phyloP scores from a whole-genome alignment of 371 early-diverging fungal species.

The Fennellomyces sp. region DNA sequence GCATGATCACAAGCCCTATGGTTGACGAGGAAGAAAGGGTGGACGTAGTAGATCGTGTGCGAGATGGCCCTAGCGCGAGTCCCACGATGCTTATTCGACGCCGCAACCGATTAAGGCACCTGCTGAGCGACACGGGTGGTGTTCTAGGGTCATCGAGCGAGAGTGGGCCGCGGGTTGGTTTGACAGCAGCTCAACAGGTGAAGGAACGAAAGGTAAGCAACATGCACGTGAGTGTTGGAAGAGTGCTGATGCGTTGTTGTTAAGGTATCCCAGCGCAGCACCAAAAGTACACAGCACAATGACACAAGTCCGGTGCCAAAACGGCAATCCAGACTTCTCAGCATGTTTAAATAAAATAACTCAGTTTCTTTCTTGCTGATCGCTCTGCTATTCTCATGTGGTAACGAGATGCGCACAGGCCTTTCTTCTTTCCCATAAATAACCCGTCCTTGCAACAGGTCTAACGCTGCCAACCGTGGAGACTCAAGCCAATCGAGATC shows the following conservation, averaged over 20 bases:
- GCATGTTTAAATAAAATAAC: neutral
- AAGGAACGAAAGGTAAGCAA: slow-evolving; percentile 3
- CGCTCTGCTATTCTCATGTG: neutral
- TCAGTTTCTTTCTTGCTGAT: neutral
- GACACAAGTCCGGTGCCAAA: slow-evolving; percentile 2
- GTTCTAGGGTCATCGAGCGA: neutral
- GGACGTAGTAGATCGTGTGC: neutral
- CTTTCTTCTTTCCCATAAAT: too few relatives aligned
- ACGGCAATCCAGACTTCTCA: neutral
- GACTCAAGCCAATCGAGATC: slow-evolving; percentile 4
- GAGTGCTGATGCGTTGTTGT: neutral
- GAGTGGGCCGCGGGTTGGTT: slow-evolving; percentile 4
- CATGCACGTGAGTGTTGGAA: neutral
- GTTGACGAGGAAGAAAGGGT: neutral
- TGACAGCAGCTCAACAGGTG: neutral
- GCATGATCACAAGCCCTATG: neutral
- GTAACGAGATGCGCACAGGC: neutral
- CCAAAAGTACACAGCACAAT: neutral
- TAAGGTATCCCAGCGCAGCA: neutral
- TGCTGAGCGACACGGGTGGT: neutral
- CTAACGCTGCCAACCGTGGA: neutral
- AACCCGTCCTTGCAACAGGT: too few relatives aligned
- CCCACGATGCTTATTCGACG: neutral
- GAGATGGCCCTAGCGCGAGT: neutral
- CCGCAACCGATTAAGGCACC: slow-evolving; percentile 1